Percentiles rank a stretch among this genome's conserved stretches.
phyloP scores from a whole-genome alignment of 768 basidiomycete genomes.

The Agaricus subrufescens region DNA sequence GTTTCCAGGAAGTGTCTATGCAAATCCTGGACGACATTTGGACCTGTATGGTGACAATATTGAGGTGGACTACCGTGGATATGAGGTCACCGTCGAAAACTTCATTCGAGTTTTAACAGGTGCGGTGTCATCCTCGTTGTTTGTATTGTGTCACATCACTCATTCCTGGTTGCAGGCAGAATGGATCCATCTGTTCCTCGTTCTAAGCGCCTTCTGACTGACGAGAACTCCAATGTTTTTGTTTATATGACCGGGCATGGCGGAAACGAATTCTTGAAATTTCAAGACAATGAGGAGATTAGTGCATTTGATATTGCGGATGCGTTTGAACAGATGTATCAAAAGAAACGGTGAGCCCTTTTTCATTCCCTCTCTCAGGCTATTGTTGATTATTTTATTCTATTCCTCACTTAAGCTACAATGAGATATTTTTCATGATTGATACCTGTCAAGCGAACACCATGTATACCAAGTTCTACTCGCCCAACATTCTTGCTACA shows the following conservation, averaged over 20 bases:
- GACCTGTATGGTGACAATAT: constrained; percentile 96
- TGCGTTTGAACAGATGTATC: constrained; percentile 98
- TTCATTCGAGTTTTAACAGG: constrained; percentile 91
- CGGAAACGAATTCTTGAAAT: constrained; percentile 97
- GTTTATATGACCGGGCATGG: constrained; percentile 99
- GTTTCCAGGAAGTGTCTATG: constrained; percentile 89
- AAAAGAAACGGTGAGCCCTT: constrained; percentile 75
- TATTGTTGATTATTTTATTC: neutral
- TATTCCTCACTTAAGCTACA: constrained; percentile 52
- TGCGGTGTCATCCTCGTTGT: constrained; percentile 26
- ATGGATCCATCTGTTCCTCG: constrained; percentile 81
- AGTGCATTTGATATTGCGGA: constrained; percentile 97
- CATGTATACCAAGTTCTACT: constrained; percentile 91
- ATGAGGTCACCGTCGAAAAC: constrained; percentile 97
- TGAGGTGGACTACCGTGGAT: constrained; percentile 97
- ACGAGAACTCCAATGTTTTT: constrained; percentile 89
- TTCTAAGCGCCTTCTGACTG: constrained; percentile 87
- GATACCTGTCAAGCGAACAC: constrained; percentile 98
- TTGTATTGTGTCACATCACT: neutral
- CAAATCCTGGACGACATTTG: constrained; percentile 74
- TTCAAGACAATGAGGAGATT: constrained; percentile 98
- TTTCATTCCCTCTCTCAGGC: neutral
- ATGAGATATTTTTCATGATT: constrained; percentile 96
- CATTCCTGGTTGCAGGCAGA: constrained; percentile 50
- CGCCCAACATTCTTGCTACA: constrained; percentile 89